Conservation (phyloP, 2,329 filamentous ascomycete species). For the Monilinia fructicola region DNA sequence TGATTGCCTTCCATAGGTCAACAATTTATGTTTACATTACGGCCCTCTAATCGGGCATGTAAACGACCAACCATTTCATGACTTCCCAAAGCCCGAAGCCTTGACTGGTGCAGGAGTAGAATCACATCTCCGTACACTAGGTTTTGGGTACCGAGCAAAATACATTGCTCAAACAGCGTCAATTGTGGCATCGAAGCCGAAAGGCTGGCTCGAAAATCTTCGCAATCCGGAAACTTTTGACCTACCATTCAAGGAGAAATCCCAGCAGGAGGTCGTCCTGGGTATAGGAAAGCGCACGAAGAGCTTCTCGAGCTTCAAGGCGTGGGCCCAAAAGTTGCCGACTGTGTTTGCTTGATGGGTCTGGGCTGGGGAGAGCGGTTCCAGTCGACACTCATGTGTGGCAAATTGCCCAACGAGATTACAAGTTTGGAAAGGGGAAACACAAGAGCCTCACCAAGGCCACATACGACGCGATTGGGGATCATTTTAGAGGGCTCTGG, state of each 20-base stretch:
- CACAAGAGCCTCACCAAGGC: conserved; percentile 82
- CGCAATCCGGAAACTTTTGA: conserved; percentile 82
- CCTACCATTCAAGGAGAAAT: conserved; percentile 52
- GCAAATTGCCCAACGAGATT: conserved; percentile 96
- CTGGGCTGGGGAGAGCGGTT: conserved; percentile 93
- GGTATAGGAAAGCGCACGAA: conserved; percentile 79
- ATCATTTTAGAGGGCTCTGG: conserved; percentile 88
- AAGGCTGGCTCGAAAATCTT: conserved; percentile 74
- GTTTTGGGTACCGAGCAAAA: conserved; percentile 92
- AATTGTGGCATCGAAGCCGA: conserved; percentile 66
- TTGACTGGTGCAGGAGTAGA: conserved; percentile 78
- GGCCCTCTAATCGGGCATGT: conserved; percentile 73
- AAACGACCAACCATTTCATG: conserved; percentile 72
- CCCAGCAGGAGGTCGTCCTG: conserved; percentile 48
- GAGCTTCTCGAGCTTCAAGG: conserved; percentile 77
- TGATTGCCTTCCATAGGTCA: conserved; percentile 51
- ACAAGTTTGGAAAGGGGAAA: conserved; percentile 82
- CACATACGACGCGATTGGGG: conserved; percentile 85
- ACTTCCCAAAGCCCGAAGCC: conserved; percentile 76
- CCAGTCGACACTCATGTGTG: conserved; percentile 98
- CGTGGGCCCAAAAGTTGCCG: conserved; percentile 94
- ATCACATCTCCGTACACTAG: conserved; percentile 72
- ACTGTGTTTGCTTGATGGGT: conserved; percentile 96
- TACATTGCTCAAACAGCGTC: conserved; percentile 86
- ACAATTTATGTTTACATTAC: conserved; percentile 86